Base-by-base conservation (phyloP, 2,329 filamentous ascomycete species). In the Colletotrichum zoysiae region DNA sequence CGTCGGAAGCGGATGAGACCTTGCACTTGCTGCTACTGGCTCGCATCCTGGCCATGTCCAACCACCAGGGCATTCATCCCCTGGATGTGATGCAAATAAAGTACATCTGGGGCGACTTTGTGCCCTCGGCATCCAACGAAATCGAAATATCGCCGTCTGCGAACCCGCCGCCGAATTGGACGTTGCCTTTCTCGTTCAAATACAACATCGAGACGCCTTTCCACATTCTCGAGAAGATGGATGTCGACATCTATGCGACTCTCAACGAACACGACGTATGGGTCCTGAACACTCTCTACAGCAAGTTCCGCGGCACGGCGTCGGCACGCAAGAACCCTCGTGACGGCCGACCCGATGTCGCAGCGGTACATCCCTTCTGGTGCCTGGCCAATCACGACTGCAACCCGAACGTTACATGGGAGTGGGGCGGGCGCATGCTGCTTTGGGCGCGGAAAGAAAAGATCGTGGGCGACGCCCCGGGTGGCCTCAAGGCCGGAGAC, bases 301-400 rank as follows among this genome's bases (percentile, higher is more conserved):
- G 93, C 75, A 98, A 98, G 80, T 97, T 98, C 81, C 90, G 96
- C 33, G 96, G 94, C 64, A 97, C 95, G 0, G 96, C 96, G 0
- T 97, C 94, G 2, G 95, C 95, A 5, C 89, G 93, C 50, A 91
- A 96, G 75, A 94, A 89, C 73, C 87, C 87, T 0, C 88, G 89
- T 76, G 93, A 95, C 74, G 93, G 95, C 3, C 90, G 93, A 12
- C 95, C 96, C 0, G 96, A 98, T 77, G 92, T 97, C 5, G 94
- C 94, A 38, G 95, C 95, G 38, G 95, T 98, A 38, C 95, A 98
- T 82, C 95, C 95, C 2, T 90, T 97, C 76, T 99, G 96, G 95
- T 98, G 95, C 82, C 86, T 98, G 40, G 95, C 95, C 38, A 99
- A 99, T 78, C 96, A 99, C 80, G 94, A 95, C 80, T 99, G 96